Base-by-base conservation (phyloP, 2,329 filamentous ascomycete genomes). In the Stemphylium beticola region DNA sequence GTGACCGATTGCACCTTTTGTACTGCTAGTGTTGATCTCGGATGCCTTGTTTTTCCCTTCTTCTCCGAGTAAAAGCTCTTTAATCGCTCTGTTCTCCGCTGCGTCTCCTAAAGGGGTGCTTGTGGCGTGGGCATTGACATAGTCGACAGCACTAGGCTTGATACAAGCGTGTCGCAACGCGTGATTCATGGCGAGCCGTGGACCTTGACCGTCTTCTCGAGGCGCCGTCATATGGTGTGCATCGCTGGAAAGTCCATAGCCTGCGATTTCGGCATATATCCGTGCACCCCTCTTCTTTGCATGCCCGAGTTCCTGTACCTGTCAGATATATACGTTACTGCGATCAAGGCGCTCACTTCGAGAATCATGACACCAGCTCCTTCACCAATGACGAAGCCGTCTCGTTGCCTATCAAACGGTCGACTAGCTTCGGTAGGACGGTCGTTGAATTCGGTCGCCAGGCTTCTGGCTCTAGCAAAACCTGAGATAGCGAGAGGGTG, bases 121-220 rank as follows among this genome's bases (percentile, higher is more conserved):
- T 1, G 95, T 99, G 0, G 93, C 95, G 72, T 99, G 95, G 1
- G 95, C 95, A 69, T 98, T 99, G 71, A 99, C 85, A 73, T 99
- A 99, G 73, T 93, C 91, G 4, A 99, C 87, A 36, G 87, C 78
- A 0, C 77, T 76, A 0, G 95, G 93, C 46, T 81, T 81, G 33
- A 96, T 69, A 0, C 82, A 77, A 0, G 92, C 92, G 68, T 90
- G 85, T 65, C 83, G 86, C 55, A 99, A 77, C 0, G 93, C 93
- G 61, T 86, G 86, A 72, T 84, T 89, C 95, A 99, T 99, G 3
- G 93, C 90, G 41, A 90, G 79, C 26, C 87, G 84, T 0, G 95
- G 93, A 0, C 95, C 95, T 44, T 85, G 83, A 0, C 95, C 95
- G 68, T 96, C 88, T 65, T 88, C 87, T 15, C 87, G 86, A 0